A percentile compares a stretch with the other conserved stretches of the same genome.
Conservation (phyloP, 2,329 filamentous ascomycete genomes). For the Cladorrhinum sp. region DNA sequence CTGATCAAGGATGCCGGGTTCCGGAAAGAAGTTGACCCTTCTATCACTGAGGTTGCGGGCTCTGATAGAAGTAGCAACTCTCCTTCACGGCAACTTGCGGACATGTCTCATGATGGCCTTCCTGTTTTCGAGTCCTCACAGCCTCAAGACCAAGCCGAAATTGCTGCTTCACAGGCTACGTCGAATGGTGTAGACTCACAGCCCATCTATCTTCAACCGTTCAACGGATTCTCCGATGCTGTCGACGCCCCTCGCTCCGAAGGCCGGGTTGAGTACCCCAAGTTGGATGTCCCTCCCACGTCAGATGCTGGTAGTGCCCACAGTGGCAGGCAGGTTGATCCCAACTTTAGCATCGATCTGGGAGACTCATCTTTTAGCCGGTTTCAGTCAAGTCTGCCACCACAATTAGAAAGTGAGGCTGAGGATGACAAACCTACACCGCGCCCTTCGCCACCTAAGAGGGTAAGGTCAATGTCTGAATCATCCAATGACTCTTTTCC, state of each 20-base stretch:
- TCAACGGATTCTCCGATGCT: constrained; percentile 26
- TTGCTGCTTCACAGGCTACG: constrained; percentile 7
- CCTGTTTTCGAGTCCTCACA: constrained; percentile 1
- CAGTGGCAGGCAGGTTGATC: constrained; percentile 51
- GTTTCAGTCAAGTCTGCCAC: constrained; percentile 4
- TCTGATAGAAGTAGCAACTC: constrained; percentile 28
- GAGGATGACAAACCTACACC: neutral
- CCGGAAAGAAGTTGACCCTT: constrained; percentile 42
- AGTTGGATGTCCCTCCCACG: constrained; percentile 28
- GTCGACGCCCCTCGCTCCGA: constrained; percentile 17
- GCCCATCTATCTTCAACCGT: constrained; percentile 23
- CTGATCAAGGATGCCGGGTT: constrained; percentile 49
- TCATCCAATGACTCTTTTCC: constrained; percentile 25
- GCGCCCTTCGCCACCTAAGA: neutral
- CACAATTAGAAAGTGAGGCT: neutral
- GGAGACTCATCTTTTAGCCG: constrained; percentile 31
- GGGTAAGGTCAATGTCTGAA: neutral
- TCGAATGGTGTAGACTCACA: constrained; percentile 23
- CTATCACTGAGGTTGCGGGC: constrained; percentile 25
- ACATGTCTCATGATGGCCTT: constrained; percentile 24
- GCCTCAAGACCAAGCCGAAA: neutral
- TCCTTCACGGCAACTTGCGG: constrained; percentile 31
- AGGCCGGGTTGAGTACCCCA: constrained; percentile 30
- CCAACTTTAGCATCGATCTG: constrained; percentile 37
- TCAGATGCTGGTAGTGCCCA: constrained; percentile 42